Base-by-base conservation (phyloP, 139 green algal genomes). In the Chlamydomonas sp. region DNA sequence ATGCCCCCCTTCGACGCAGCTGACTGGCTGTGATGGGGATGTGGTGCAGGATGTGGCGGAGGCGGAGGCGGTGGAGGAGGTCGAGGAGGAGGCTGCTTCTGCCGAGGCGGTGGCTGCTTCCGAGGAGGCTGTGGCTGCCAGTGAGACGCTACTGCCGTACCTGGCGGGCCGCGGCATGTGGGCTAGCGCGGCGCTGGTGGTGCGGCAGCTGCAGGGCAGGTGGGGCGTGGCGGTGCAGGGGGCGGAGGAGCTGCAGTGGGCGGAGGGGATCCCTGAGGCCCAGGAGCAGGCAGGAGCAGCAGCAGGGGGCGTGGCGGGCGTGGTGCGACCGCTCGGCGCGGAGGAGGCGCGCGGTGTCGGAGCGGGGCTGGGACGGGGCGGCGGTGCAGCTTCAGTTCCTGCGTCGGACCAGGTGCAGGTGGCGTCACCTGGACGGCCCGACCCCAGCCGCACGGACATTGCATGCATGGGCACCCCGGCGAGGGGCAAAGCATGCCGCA, bases 141-240 rank as follows among this genome's bases (percentile, higher is more conserved):
- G 31, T 49, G 31, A 49, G 31, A 49, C 31, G 31, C 31, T 49
- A 0, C 63, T 84, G 79, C 69, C 31, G 5, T 84, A 84, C 79
- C 59, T 84, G 79, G 63, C 31, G 17, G 4, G 79, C 1, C 63
- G 79, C 31, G 79, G 79, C 10, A 84, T 84, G 79, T 75, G 63
- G 79, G 63, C 64, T 3, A 66, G 79, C 63, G 79, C 79, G 63
- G 31, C n/a, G 16, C 49, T 84, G 63, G 79, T 84, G 63, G 64
- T 76, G n/a, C 31, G 6, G 66, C 1, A 14, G 79, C 79, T 84
- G 79, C n/a, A 64, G 79, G 7, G 63, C n/a, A n/a, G 63, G 6
- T 76, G 79, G 79, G 79, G 79, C 8, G 64, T 84, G n/a, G 64
- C 68, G 79, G 79, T 84, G 79, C 31, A 12, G 4, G 79, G 79